phyloP scores from a whole-genome alignment of 2,329 filamentous ascomycete species.

The Aspergillus amoenus region DNA sequence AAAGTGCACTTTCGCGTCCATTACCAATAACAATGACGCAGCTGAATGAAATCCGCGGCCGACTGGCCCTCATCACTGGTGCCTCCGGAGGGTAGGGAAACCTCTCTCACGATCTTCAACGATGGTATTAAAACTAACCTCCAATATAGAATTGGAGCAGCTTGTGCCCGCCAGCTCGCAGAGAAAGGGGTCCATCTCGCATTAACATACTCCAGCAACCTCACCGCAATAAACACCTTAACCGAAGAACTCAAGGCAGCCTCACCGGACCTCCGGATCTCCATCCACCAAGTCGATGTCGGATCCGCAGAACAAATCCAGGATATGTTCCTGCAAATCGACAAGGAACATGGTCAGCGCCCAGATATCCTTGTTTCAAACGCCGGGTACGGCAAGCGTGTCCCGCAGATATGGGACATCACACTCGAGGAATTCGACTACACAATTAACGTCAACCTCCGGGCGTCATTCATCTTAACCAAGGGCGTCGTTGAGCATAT shows the following conservation, averaged over 20 bases:
- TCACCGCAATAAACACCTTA: conserved; percentile 48
- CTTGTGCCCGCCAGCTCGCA: conserved; percentile 58
- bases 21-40: conserved; percentile 19
- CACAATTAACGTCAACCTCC: conserved; percentile 61
- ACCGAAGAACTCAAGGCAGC: conserved; percentile 41
- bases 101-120: not conserved
- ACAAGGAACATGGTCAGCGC: conserved; percentile 51
- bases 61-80: conserved; percentile 60
- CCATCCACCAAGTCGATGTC: conserved; percentile 60
- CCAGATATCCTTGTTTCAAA: conserved; percentile 67
- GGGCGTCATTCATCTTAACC: conserved; percentile 61
- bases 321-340: conserved; percentile 56
- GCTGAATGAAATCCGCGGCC: conserved; percentile 52
- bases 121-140: not conserved
- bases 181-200: conserved; percentile 55
- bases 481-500: conserved; percentile 63
- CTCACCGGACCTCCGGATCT: conserved; percentile 43
- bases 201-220: conserved; percentile 58
- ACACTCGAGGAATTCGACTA: conserved; percentile 64
- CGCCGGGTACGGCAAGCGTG: conserved; percentile 65
- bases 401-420: conserved; percentile 58
- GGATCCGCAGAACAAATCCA: conserved; percentile 54
- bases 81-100: conserved; percentile 58
- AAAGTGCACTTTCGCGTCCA: not conserved
- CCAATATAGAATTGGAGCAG: conserved; percentile 56